A percentile compares a stretch with the other conserved stretches of the same genome.
Conservation (phyloP, 495 filamentous ascomycete genomes). For the Aspergillus nanangensis region DNA sequence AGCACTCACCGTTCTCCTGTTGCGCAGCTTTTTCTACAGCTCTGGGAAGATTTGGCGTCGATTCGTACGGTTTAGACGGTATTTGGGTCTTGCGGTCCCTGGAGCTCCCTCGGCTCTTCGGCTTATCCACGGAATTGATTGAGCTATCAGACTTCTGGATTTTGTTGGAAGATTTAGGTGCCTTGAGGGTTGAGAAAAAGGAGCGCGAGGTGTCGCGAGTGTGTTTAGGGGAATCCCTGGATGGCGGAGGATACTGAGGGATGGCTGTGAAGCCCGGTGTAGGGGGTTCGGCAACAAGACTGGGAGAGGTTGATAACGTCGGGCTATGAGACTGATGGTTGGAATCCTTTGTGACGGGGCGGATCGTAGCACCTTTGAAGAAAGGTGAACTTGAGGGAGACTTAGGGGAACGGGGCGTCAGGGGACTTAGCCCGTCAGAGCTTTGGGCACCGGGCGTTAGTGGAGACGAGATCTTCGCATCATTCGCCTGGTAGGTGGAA, state of each 20-base stretch:
- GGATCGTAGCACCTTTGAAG: slow-evolving; percentile 40
- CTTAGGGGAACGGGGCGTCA: slow-evolving; percentile 41
- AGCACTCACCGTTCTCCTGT: slow-evolving; percentile 28
- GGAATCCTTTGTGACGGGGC: slow-evolving; percentile 40
- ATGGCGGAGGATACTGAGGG: slow-evolving; percentile 49
- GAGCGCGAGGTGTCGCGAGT: slow-evolving; percentile 50
- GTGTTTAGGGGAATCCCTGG: slow-evolving; percentile 44
- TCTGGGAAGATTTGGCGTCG: slow-evolving; percentile 37
- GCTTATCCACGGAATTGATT: slow-evolving; percentile 31
- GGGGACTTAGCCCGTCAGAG: slow-evolving; percentile 36
- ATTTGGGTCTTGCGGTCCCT: slow-evolving; percentile 35
- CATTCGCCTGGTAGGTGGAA: slow-evolving; percentile 28
- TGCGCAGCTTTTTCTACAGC: slow-evolving; percentile 25
- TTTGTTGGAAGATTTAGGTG: slow-evolving; percentile 49
- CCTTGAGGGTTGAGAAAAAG: slow-evolving; percentile 54
- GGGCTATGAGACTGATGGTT: slow-evolving; percentile 29
- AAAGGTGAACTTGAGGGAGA: slow-evolving; percentile 38
- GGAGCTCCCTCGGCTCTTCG: slow-evolving; percentile 42
- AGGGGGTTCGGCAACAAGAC: slow-evolving; percentile 21
- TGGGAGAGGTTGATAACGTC: slow-evolving; percentile 28
- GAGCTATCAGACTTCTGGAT: slow-evolving; percentile 39
- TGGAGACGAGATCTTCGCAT: slow-evolving; percentile 29
- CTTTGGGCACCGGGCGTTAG: slow-evolving; percentile 34
- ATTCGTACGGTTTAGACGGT: slow-evolving; percentile 32
- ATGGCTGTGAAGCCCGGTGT: slow-evolving; percentile 51